phyloP scores from a whole-genome alignment of 169 alveolate species.

The Cryptosporidium meleagridis region DNA sequence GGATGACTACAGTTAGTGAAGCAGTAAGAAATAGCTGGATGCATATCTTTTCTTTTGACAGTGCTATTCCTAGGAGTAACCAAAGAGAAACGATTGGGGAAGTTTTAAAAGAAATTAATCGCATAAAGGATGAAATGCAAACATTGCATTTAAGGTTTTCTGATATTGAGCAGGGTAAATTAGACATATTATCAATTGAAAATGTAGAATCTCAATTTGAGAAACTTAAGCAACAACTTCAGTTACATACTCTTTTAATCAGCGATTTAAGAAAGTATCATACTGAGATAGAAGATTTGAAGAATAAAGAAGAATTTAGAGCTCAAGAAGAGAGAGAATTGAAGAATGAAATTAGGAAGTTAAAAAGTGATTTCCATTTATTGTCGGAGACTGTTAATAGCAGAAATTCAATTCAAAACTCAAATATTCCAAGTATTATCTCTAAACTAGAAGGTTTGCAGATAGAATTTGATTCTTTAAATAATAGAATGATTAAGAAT shows the following conservation, averaged over 20 bases:
- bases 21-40: constrained; percentile 74
- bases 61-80: constrained; percentile 68
- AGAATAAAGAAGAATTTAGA: constrained; percentile 31
- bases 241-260: constrained; percentile 54
- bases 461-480: constrained; percentile 50
- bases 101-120: constrained; percentile 62
- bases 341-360: constrained; percentile 42
- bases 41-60: constrained; percentile 72
- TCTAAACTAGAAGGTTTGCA: constrained; percentile 34
- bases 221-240: constrained; percentile 58
- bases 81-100: constrained; percentile 60
- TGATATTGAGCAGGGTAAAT: constrained; percentile 65
- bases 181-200: constrained; percentile 33
- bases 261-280: constrained; percentile 69
- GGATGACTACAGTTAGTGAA: constrained; percentile 65
- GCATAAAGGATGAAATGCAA: constrained; percentile 72
- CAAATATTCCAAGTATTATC: constrained; percentile 47
- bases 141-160: constrained; percentile 59
- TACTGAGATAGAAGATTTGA: constrained; percentile 68
- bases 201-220: constrained; percentile 63
- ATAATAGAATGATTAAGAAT: constrained; percentile 11
- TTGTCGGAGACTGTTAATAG: constrained; percentile 51
- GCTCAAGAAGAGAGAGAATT: constrained; percentile 54
- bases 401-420: constrained; percentile 40
- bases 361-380: constrained; percentile 48